phyloP scores from a whole-genome alignment of 139 green algal genomes.

The Chlamydomonas applanata region DNA sequence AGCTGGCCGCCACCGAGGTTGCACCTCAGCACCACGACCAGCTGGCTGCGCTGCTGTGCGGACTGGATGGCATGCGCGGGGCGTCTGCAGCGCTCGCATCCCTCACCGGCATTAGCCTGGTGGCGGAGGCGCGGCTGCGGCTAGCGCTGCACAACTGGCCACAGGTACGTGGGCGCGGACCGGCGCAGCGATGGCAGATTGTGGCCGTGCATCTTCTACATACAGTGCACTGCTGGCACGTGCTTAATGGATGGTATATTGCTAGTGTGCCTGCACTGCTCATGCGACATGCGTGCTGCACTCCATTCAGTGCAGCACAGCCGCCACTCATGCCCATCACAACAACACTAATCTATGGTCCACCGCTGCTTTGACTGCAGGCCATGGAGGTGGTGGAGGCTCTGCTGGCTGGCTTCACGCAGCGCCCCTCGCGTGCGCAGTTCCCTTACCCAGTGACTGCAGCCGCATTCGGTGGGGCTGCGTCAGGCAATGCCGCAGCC shows the following conservation, averaged over 20 bases:
- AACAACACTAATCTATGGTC: no score
- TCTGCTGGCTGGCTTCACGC: not conserved
- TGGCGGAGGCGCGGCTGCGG: conserved; percentile 18
- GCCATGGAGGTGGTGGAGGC: conserved; percentile 15
- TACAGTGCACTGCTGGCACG: not conserved
- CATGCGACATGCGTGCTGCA: not conserved
- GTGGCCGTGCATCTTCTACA: conserved; percentile 10
- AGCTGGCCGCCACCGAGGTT: not conserved
- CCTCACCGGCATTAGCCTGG: conserved; percentile 11
- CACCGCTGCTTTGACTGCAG: no score
- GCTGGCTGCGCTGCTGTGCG: not conserved
- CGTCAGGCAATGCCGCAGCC: not conserved
- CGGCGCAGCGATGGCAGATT: not conserved
- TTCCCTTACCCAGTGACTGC: no score
- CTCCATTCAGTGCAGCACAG: no score
- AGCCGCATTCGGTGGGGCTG: not conserved
- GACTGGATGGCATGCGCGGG: not conserved
- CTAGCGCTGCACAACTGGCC: conserved; percentile 18
- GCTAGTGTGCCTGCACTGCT: not conserved
- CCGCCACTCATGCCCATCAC: no score
- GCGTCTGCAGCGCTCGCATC: not conserved
- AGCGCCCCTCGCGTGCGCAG: not conserved
- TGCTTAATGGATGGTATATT: not conserved
- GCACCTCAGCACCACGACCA: not conserved
- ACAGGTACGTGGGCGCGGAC: conserved; percentile 8